Conservation (phyloP, 495 filamentous ascomycete genomes). For the Talaromyces thailandensis region DNA sequence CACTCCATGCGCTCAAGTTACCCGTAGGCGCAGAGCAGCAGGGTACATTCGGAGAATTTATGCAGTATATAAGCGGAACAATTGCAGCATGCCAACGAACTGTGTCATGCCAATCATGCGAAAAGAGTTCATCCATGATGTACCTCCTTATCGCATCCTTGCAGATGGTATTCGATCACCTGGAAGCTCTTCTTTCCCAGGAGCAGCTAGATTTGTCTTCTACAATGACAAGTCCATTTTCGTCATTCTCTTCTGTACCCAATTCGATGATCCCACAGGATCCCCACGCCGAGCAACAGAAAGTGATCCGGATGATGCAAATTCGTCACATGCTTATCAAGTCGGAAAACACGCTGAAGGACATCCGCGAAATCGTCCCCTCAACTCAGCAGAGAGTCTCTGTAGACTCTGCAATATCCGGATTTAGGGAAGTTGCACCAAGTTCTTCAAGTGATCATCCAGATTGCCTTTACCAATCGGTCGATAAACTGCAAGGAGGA, state of each 20-base stretch:
- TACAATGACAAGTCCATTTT: neutral
- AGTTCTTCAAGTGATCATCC: neutral
- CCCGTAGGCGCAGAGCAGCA: neutral
- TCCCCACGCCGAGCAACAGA: neutral
- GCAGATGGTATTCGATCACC: neutral
- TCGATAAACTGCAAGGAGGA: neutral
- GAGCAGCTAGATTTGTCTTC: neutral
- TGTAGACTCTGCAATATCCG: neutral
- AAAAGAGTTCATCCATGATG: slow-evolving; percentile 1
- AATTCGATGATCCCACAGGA: neutral
- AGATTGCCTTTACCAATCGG: neutral
- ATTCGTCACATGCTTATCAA: slow-evolving; percentile 4
- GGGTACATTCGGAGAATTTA: neutral
- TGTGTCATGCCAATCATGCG: neutral
- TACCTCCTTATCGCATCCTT: neutral
- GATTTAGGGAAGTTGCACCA: neutral
- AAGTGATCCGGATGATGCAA: neutral
- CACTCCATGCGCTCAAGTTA: slow-evolving; percentile 1
- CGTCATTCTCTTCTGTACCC: neutral
- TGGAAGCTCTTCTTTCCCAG: neutral
- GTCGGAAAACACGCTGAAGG: neutral
- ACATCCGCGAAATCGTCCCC: neutral
- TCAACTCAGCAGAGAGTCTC: neutral
- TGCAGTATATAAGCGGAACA: neutral
- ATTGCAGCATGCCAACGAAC: slow-evolving; percentile 2